Percentiles rank a stretch among this genome's conserved stretches.
These are phyloP conservation scores for Candida maltosa DNA, from an alignment of 805 yeast genomes.

Conservation along the genomic window DNA sequence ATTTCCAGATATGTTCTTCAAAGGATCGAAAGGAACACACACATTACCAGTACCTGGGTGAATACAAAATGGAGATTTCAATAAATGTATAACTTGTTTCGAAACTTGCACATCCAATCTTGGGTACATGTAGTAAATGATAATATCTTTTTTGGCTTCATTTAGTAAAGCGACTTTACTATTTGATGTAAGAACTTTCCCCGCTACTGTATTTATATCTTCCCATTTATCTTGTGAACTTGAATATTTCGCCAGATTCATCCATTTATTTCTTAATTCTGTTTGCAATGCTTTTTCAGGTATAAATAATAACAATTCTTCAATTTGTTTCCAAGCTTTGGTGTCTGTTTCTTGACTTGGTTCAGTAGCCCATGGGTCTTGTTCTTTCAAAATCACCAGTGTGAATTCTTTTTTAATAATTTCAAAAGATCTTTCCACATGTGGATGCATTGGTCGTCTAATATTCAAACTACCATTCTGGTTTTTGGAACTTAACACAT, in stretches of 20 bases:
- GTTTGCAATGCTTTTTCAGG: conserved; percentile 58
- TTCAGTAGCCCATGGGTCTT: conserved; percentile 72
- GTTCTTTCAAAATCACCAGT: conserved; percentile 68
- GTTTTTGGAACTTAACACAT: conserved; percentile 49
- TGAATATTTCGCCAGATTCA: conserved; percentile 20
- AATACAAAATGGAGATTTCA: conserved; percentile 94
- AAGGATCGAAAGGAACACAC: conserved; percentile 81
- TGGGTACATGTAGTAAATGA: conserved; percentile 81
- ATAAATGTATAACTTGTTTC: conserved; percentile 80
- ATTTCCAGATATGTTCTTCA: conserved; percentile 29
- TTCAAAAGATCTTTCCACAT: conserved; percentile 70
- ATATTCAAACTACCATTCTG: conserved; percentile 46
- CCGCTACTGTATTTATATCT: conserved; percentile 60
- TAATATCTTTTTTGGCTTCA: conserved; percentile 79
- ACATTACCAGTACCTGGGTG: conserved; percentile 95
- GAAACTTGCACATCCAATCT: conserved; percentile 92
- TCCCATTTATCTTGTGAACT: conserved; percentile 72
- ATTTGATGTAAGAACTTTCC: conserved; percentile 41
- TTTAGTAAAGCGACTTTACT: conserved; percentile 46
- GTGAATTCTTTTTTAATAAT: conserved; percentile 62
- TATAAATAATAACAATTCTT: conserved; percentile 56
- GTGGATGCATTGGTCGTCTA: conserved; percentile 88
- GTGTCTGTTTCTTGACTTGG: conserved; percentile 36
- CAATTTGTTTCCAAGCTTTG: conserved; percentile 45
- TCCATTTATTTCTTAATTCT: conserved; percentile 61